These are phyloP conservation scores for Lentinus brumalis DNA, from an alignment of 768 basidiomycete genomes.

Conservation along the genomic window DNA sequence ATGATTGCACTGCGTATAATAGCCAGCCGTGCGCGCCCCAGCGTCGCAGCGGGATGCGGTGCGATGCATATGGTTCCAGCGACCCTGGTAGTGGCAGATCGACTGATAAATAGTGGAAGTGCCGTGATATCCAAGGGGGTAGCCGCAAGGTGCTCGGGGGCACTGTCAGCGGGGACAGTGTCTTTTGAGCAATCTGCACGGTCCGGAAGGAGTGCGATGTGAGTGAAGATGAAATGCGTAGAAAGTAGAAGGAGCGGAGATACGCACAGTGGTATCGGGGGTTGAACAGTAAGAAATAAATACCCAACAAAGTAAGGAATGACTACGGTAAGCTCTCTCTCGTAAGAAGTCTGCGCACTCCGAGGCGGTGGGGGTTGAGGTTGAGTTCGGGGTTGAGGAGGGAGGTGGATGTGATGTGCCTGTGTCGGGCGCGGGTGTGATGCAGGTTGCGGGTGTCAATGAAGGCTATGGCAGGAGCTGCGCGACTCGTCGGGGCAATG, in stretches of 20 bases:
- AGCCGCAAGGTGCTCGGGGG: too few species aligned
- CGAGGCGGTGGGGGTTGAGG: background rate
- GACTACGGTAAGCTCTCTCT: constrained; percentile 15
- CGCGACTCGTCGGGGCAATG: constrained; percentile 11
- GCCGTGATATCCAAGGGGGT: too few species aligned
- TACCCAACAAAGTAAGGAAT: constrained; percentile 21
- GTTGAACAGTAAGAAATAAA: constrained; percentile 11
- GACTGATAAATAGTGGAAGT: constrained; percentile 17
- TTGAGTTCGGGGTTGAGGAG: background rate
- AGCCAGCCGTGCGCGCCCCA: constrained; percentile 23
- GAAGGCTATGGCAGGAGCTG: background rate
- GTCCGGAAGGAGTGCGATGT: background rate
- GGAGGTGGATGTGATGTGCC: background rate
- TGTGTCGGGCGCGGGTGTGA: background rate
- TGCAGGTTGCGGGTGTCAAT: too few species aligned
- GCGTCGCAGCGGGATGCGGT: constrained; percentile 20
- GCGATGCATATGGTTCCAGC: constrained; percentile 4
- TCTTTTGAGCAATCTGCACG: constrained; percentile 12
- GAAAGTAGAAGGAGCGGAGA: background rate
- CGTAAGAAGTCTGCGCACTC: constrained; percentile 6
- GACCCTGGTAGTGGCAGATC: constrained; percentile 14
- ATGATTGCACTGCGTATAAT: constrained; percentile 6
- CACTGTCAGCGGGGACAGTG: background rate
- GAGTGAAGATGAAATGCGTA: background rate
- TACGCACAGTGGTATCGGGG: constrained; percentile 4